Base-by-base conservation (phyloP, 2,329 filamentous ascomycete genomes). In the Talaromyces piceae region DNA sequence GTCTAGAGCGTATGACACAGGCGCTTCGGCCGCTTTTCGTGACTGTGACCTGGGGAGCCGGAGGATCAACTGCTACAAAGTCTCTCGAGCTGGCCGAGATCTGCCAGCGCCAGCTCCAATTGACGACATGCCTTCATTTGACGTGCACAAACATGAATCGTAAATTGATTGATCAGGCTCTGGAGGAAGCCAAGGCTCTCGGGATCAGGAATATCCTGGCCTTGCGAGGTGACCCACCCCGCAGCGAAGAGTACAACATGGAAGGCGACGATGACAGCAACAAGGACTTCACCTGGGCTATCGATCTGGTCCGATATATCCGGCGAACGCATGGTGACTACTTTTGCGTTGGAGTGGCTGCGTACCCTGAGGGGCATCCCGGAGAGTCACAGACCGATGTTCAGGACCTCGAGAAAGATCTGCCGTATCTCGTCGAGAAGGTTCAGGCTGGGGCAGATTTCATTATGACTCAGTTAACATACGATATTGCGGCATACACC, bases 121-220 rank as follows among this genome's bases (percentile, higher is more conserved):
- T 98, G 53, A 97, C 93, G 39, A 98, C 93, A 55, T 96, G 93
- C 68, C 77, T 98, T 58, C 93, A 98, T 68, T 76, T 98, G 59
- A 98, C 93, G 2, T 98, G 93, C 71, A 98, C 93, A 50, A 97
- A 98, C 69, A 97, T 97, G 91, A 93, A 86, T 66, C 82, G 85
- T 58, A 79, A 79, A 47, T 73, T 95, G 60, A 83, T 98, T 54
- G 93, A 98, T 63, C 84, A 91, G 66, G 88, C 91, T 0, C 74
- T 98, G 58, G 88, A 94, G 62, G 88, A 94, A 63, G 91, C 91
- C 45, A 95, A 94, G 71, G 87, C 80, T 8, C 73, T 97, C 45
- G 93, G 93, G 0, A 89, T 98, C 58, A 80, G 91, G 58, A 98
- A 98, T 64, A 95, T 98, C 50, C 76, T 98, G 43, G 93, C 93